Conservation (phyloP, 2,329 filamentous ascomycete genomes). For the Paecilomyces sp. region DNA sequence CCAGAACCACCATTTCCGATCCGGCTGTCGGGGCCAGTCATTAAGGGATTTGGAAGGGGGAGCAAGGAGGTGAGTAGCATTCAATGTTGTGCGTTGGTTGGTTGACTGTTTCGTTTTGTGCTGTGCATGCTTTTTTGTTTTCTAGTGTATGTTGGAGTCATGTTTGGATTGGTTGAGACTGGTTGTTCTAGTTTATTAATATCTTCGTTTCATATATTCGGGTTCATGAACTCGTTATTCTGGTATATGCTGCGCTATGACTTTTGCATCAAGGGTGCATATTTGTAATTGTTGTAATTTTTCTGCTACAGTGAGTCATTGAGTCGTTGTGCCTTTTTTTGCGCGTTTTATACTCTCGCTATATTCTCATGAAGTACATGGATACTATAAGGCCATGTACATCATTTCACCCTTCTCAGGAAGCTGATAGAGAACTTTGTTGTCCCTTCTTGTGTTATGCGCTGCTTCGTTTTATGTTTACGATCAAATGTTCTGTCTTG, state of each 20-base stretch:
- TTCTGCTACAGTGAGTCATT: too few relatives aligned
- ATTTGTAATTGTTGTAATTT: too few relatives aligned
- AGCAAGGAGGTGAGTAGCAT: conserved; percentile 66
- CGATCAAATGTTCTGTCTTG: not conserved
- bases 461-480: not conserved
- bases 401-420: too few relatives aligned
- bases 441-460: not conserved
- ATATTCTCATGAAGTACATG: too few relatives aligned
- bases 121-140: not conserved
- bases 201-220: not conserved
- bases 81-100: not conserved
- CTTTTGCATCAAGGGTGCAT: too few relatives aligned
- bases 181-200: not conserved
- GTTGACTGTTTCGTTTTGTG: not conserved
- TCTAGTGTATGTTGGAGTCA: not conserved
- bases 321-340: too few relatives aligned
- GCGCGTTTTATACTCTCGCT: too few relatives aligned
- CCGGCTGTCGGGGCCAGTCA: conserved; percentile 75
- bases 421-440: too few relatives aligned
- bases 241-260: too few relatives aligned
- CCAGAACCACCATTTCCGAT: conserved; percentile 76
- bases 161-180: too few relatives aligned
- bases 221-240: too few relatives aligned
- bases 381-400: too few relatives aligned
- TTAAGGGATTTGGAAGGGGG: conserved; percentile 87